These are phyloP conservation scores for Blechomonas ayalai DNA, from an alignment of 208 protist species.

Conservation along the genomic window DNA sequence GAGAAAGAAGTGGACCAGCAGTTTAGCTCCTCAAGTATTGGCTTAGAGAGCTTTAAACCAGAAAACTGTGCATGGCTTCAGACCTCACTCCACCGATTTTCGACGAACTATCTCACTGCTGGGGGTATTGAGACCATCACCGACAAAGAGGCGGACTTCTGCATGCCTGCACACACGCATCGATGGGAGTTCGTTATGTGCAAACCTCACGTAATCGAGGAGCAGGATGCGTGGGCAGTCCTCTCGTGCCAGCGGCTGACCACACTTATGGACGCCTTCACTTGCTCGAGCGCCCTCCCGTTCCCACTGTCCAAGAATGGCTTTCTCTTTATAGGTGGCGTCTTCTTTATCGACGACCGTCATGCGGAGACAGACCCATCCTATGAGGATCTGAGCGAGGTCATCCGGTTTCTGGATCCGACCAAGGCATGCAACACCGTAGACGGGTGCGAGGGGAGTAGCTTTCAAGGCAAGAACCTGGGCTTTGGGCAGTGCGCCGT, in stretches of 20 bases:
- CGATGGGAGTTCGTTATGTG: conserved; percentile 68
- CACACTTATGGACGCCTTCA: conserved; percentile 64
- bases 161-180: conserved; percentile 55
- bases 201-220: conserved; percentile 16
- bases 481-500: conserved; percentile 60
- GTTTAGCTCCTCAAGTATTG: conserved; percentile 19
- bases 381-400: conserved; percentile 47
- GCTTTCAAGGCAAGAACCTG: conserved; percentile 8
- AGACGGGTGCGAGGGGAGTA: neutral
- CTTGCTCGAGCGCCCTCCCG: conserved; percentile 5
- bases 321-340: conserved; percentile 76
- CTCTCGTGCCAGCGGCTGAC: conserved; percentile 67
- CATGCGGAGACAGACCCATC: conserved; percentile 21
- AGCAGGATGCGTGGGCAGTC: conserved; percentile 56
- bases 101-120: conserved; percentile 17
- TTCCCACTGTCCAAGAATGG: conserved; percentile 32
- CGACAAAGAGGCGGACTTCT: conserved; percentile 59
- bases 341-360: conserved; percentile 81
- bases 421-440: neutral
- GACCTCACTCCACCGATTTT: neutral
- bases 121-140: conserved; percentile 13
- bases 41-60: conserved; percentile 17
- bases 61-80: neutral
- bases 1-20: conserved; percentile 13
- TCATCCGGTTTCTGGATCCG: conserved; percentile 40